These are phyloP conservation scores for Fusarium chlamydosporum DNA, from an alignment of 2,329 filamentous ascomycete species.

Conservation along the genomic window DNA sequence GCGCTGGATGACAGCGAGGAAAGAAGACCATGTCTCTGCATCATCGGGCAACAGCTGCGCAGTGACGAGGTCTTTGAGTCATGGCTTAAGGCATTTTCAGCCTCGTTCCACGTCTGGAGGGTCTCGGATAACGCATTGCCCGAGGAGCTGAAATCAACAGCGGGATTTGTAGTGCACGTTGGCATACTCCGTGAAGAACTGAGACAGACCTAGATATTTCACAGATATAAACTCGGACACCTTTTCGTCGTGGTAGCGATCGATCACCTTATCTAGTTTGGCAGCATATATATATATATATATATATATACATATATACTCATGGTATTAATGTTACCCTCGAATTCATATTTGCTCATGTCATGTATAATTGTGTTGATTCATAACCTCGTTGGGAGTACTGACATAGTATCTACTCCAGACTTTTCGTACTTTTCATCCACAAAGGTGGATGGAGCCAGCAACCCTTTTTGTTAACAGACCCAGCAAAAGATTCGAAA, in stretches of 20 bases:
- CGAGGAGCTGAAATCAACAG: conserved; percentile 70
- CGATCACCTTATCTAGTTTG: neutral
- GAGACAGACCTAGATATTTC: neutral
- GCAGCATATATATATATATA: conserved; percentile 1
- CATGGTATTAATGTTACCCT: conserved; percentile 15
- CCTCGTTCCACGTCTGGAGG: conserved; percentile 80
- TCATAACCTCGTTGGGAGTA: conserved; percentile 34
- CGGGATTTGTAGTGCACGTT: conserved; percentile 87
- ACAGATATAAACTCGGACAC: neutral
- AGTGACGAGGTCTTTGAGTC: conserved; percentile 86
- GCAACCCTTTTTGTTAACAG: conserved; percentile 30
- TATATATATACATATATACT: too few species aligned
- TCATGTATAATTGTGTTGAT: conserved; percentile 29
- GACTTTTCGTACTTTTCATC: conserved; percentile 35
- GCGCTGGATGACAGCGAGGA: conserved; percentile 29
- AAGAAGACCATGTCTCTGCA: conserved; percentile 73
- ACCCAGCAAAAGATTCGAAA: conserved; percentile 29
- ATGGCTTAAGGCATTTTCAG: conserved; percentile 80
- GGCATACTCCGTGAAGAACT: conserved; percentile 69
- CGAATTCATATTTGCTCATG: conserved; percentile 19
- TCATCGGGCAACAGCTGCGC: conserved; percentile 91
- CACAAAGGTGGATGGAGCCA: conserved; percentile 23
- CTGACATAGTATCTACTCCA: conserved; percentile 26
- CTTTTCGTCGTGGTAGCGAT: neutral
- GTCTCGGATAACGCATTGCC: conserved; percentile 75